Conservation (phyloP, 768 basidiomycete genomes). For the Naematelia aurantialba region DNA sequence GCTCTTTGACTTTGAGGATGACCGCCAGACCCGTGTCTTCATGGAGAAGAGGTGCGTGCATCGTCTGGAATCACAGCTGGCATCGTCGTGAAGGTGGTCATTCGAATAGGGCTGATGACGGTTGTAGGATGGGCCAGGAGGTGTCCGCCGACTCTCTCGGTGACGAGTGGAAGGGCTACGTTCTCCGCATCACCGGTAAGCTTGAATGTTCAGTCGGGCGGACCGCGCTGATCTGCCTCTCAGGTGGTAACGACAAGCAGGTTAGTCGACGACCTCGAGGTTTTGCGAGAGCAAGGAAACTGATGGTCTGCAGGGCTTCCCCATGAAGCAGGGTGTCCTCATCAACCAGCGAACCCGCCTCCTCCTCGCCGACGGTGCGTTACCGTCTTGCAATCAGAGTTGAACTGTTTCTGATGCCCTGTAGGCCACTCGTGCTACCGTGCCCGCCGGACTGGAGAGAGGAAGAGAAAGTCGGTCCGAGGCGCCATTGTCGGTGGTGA, state of each 20-base stretch:
- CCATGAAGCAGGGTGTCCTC: conserved; percentile 98
- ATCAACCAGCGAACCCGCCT: conserved; percentile 98
- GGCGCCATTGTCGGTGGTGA: conserved; percentile 97
- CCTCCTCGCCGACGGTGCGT: conserved; percentile 77
- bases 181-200: conserved; percentile 88
- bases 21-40: conserved; percentile 74
- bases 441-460: conserved; percentile 82
- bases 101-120: background rate
- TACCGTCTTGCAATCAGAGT: background rate
- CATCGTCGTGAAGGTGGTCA: no score
- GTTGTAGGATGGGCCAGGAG: conserved; percentile 74
- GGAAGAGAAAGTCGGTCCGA: conserved; percentile 94
- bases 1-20: conserved; percentile 88
- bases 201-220: no score
- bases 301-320: conserved; percentile 78
- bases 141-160: conserved; percentile 85
- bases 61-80: background rate
- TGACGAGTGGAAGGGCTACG: conserved; percentile 94
- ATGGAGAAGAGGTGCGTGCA: conserved; percentile 69
- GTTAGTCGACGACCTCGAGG: conserved; percentile 7
- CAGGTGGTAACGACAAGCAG: conserved; percentile 63
- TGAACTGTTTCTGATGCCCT: background rate
- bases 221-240: conserved; percentile 3
- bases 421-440: conserved; percentile 88
- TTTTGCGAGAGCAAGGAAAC: background rate